Percentiles rank a stretch among this genome's conserved stretches.
Conservation (phyloP, 176 grass and related monocot species). For the Secale cereale region DNA sequence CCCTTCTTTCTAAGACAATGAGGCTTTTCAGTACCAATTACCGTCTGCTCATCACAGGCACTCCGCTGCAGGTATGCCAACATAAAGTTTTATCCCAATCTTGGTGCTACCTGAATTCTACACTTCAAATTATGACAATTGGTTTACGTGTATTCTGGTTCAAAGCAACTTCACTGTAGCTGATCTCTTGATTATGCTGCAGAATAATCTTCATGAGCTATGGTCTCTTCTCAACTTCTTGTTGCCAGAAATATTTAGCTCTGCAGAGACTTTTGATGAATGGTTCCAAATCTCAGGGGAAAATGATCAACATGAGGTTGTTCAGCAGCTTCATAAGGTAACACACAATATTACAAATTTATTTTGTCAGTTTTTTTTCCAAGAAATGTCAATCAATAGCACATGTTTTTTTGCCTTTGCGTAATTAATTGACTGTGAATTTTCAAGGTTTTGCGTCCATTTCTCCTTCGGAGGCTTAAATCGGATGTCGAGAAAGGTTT, state of each 20-base stretch:
- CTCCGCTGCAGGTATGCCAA: conserved; percentile 60
- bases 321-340: conserved; percentile 93
- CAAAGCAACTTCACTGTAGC: conserved; percentile 5
- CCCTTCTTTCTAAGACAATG: conserved; percentile 86
- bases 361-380: conserved; percentile 9
- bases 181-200: conserved; percentile 25
- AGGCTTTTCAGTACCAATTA: conserved; percentile 76
- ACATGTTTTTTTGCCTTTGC: neutral
- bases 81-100: conserved; percentile 3
- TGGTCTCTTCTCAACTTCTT: conserved; percentile 93
- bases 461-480: conserved; percentile 76
- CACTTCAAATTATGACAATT: conserved; percentile 5
- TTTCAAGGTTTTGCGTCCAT: conserved; percentile 71
- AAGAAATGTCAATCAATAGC: conserved; percentile 3
- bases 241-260: conserved; percentile 82
- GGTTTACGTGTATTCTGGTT: conserved; percentile 21
- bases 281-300: conserved; percentile 86
- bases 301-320: conserved; percentile 82
- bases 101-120: neutral
- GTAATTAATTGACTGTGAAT: conserved; percentile 19
- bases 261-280: conserved; percentile 73
- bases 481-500: conserved; percentile 80
- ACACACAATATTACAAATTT: neutral
- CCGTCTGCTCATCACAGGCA: conserved; percentile 68
- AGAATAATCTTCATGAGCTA: conserved; percentile 89